Evolutionary conservation across 2,329 filamentous ascomycete genomes (phyloP), one percentile per base, ranked within the genome.

Genomic region (Phaeosphaeriaceae sp.): DNA sequence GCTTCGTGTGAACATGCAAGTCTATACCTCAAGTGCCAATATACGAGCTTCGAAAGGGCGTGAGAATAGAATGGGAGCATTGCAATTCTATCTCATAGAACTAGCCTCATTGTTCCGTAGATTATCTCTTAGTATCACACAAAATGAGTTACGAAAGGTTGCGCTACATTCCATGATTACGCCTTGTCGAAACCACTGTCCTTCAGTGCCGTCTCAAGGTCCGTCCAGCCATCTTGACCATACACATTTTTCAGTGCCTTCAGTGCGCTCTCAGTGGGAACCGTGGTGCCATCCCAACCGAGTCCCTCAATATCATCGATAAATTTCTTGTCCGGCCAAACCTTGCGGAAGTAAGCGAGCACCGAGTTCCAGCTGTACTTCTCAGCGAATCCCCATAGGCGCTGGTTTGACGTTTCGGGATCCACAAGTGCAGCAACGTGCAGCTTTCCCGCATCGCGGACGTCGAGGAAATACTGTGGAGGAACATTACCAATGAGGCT

Each of bases 351-450:
- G 15, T 76, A 61, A 0, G 46, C 60, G 13, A 82, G 59, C 7
- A 83, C 59, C 1, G 76, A 67, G 21, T 82, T 81, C 72, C 78
- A 82, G 46, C 73, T 83, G 47, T 77, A 81, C 0, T 78, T 78
- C 0, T 75, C 69, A 0, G 81, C 82, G 45, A 82, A 84, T 1
- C 76, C 84, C 60, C 86, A 85, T 5, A 88, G 67, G 0, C 85
- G 78, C 62, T 86, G 79, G 0, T 77, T 76, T 13, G 73, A 64
- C 0, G 85, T 78, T 0, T 76, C 72, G 0, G 77, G 74, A n/a
- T 82, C 73, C 0, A 85, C 70, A 9, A 82, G 70, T 0, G 80
- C 84, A 2, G 81, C 81, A 1, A 85, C 75, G 44, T 86, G 84
- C 0, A 87, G 70, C 0, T 77, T 70, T 0, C 81, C 84, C 17